These are phyloP conservation scores for Colletotrichum tropicale DNA, from an alignment of 2,329 filamentous ascomycete species.

Conservation along the genomic window DNA sequence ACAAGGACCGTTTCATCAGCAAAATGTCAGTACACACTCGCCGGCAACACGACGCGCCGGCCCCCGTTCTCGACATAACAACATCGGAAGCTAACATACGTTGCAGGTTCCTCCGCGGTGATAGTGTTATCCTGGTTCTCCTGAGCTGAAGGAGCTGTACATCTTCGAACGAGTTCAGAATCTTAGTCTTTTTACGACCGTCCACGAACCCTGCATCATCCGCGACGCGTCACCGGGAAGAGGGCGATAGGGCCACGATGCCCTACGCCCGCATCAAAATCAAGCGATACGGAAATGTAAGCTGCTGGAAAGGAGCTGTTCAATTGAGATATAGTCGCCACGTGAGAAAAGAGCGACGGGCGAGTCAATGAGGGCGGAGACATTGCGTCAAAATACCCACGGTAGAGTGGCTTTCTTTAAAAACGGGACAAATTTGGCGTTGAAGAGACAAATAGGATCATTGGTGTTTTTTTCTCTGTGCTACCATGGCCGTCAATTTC, in stretches of 20 bases:
- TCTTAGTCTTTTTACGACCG: neutral
- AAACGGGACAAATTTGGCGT: slow-evolving; percentile 40
- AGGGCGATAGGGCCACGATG: neutral
- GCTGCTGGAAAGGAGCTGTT: neutral
- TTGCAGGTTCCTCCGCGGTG: slow-evolving; percentile 79
- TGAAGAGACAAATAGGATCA: slow-evolving; percentile 33
- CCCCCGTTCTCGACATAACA: neutral
- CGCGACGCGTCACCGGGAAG: neutral
- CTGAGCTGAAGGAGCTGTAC: slow-evolving; percentile 61
- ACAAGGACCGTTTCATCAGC: slow-evolving; percentile 98
- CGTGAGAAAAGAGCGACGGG: neutral
- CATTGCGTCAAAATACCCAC: slow-evolving; percentile 14
- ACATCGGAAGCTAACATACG: neutral
- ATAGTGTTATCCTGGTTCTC: slow-evolving; percentile 86
- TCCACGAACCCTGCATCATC: neutral
- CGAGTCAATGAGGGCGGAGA: neutral
- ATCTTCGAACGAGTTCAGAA: neutral
- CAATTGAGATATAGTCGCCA: neutral
- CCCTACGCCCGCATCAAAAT: neutral
- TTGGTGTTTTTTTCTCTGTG: neutral
- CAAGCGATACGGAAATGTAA: neutral
- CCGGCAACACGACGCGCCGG: slow-evolving; percentile 1
- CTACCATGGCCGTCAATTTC: neutral
- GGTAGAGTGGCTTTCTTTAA: slow-evolving; percentile 26
- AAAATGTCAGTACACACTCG: slow-evolving; percentile 75